Conservation (phyloP, 257 asterid species). For the Coffea canephora region DNA sequence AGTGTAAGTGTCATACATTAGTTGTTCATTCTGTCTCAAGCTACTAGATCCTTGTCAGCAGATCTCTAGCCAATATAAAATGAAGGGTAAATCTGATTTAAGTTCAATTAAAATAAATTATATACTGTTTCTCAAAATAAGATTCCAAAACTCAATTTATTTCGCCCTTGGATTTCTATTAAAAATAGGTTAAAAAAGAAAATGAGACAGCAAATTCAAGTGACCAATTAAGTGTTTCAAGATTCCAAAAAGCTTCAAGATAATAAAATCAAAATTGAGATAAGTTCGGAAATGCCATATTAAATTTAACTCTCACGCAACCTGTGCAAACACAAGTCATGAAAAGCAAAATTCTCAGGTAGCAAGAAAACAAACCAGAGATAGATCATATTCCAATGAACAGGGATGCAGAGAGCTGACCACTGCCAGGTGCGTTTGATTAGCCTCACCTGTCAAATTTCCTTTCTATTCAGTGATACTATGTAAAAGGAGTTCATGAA, state of each 20-base stretch:
- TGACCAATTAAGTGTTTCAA: background rate
- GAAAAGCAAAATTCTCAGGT: constrained; percentile 13
- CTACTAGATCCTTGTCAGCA: background rate
- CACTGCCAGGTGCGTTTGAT: constrained; percentile 22
- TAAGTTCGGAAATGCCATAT: background rate
- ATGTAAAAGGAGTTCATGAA: background rate
- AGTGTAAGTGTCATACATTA: background rate
- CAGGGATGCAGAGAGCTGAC: constrained; percentile 31
- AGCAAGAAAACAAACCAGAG: constrained; percentile 48
- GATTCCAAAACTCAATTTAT: too few relatives aligned
- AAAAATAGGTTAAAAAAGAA: too few relatives aligned
- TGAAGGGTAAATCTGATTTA: too few relatives aligned
- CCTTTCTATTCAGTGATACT: background rate
- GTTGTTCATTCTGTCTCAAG: background rate
- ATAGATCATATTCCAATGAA: constrained; percentile 32
- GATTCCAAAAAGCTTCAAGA: too few relatives aligned
- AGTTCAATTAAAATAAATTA: too few relatives aligned
- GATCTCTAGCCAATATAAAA: background rate
- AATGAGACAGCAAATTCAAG: background rate
- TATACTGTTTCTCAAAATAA: too few relatives aligned
- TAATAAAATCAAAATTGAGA: background rate
- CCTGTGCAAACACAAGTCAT: background rate
- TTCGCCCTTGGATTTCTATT: background rate
- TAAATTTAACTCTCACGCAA: background rate
- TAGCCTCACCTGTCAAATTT: constrained; percentile 31